Evolutionary conservation across 495 filamentous ascomycete species (phyloP).

Genomic region (Lasiosphaeria ovina): DNA sequence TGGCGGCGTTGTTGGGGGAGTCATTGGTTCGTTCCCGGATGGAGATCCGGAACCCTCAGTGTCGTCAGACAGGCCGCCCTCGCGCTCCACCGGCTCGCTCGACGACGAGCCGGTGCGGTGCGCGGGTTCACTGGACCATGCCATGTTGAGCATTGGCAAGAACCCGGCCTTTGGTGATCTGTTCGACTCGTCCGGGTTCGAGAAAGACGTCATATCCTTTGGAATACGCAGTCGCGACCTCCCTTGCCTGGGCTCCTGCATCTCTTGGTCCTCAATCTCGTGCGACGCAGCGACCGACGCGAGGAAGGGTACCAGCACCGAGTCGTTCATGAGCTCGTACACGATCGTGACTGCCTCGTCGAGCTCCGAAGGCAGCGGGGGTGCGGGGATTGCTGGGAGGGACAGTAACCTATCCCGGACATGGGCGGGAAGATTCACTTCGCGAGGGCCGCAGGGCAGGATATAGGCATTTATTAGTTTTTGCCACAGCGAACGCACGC

Average conservation of each 20-base stretch:
- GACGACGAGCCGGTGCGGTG: conserved; percentile 42
- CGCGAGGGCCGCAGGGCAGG: conserved; percentile 71
- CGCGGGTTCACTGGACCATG: conserved; percentile 31
- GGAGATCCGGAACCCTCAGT: conserved; percentile 52
- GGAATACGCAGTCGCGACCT: conserved; percentile 40
- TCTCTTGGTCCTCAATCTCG: conserved; percentile 26
- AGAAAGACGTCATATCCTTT: conserved; percentile 27
- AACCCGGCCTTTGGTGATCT: conserved; percentile 45
- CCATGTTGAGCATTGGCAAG: conserved; percentile 43
- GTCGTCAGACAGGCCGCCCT: conserved; percentile 47
- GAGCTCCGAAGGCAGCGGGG: conserved; percentile 74
- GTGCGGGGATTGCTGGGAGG: conserved; percentile 56
- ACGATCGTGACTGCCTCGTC: conserved; percentile 89
- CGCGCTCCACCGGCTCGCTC: conserved; percentile 33
- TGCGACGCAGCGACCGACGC: conserved; percentile 53
- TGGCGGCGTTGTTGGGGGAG: conserved; percentile 84
- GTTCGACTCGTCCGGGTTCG: conserved; percentile 33
- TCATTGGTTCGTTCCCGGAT: conserved; percentile 66
- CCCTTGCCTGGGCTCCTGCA: conserved; percentile 38
- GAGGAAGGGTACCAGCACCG: conserved; percentile 79
- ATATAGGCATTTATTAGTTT: conserved; percentile 74
- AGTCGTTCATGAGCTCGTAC: conserved; percentile 96
- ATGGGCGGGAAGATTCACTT: conserved; percentile 88
- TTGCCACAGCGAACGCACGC: conserved; percentile 70
- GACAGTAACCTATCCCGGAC: conserved; percentile 78